A percentile compares a stretch with the other conserved stretches of the same genome.
phyloP scores from a whole-genome alignment of 371 early-diverging fungal genomes.

The Actinomortierella wolfii region DNA sequence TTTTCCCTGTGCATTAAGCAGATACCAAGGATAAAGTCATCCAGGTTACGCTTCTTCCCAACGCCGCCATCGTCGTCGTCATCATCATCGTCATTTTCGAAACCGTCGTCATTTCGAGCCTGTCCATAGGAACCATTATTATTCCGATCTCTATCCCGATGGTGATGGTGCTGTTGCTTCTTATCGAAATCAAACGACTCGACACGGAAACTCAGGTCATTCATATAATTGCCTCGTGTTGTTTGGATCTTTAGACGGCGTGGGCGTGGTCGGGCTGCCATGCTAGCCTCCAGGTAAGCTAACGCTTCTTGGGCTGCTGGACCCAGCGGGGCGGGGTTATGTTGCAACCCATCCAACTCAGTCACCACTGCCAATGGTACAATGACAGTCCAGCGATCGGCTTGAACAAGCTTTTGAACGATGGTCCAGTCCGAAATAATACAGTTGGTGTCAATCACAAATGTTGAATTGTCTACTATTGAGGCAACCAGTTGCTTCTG shows the following conservation, averaged over 20 bases:
- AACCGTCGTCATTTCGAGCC: conserved; percentile 13
- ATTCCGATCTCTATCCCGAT: conserved; percentile 1
- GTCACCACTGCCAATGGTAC: conserved; percentile 70
- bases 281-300: conserved; percentile 52
- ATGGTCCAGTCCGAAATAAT: conserved; percentile 63
- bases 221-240: conserved; percentile 68
- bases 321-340: conserved; percentile 62
- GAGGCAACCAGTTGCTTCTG: conserved; percentile 45
- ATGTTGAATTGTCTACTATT: conserved; percentile 55
- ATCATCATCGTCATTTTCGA: conserved; percentile 14
- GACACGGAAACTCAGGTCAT: conserved; percentile 64
- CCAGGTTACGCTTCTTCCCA: conserved; percentile 66
- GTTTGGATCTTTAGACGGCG: conserved; percentile 59
- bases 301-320: conserved; percentile 57
- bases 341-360: conserved; percentile 65
- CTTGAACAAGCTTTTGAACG: conserved; percentile 56
- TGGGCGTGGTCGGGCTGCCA: conserved; percentile 25
- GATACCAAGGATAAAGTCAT: conserved; percentile 65
- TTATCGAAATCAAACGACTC: conserved; percentile 64
- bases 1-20: conserved; percentile 59
- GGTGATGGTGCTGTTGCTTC: conserved; percentile 12
- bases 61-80: conserved; percentile 49
- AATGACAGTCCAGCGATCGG: conserved; percentile 61
- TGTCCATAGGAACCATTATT: conserved; percentile 5
- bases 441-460: conserved; percentile 73